Base-by-base conservation (phyloP, 306 rosid genomes). In the Cucurbita maxima region DNA sequence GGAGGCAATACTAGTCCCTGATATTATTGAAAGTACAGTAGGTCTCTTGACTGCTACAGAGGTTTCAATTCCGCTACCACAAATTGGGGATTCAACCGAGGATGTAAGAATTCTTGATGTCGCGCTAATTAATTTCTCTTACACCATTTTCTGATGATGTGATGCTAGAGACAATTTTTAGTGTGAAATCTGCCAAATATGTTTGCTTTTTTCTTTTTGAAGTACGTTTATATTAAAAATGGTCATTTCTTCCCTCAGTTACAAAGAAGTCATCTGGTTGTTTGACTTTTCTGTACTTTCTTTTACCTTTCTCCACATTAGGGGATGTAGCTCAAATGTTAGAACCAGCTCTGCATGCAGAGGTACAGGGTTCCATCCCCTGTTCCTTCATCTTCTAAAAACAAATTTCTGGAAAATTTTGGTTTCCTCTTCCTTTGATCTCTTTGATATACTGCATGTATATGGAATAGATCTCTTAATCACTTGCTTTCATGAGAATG, bases 21-120 rank as follows among this genome's bases (percentile, higher is more conserved):
- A 93, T 79, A 87, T 90, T 75, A 86, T 86, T 63, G 97, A 90
- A 83, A 90, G 95, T 90, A 87, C 90, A 7, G 90, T 85, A 37
- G 97, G 89, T 76, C 76, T 84, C 55, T 76, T 86, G 84, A 79
- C 96, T 79, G 86, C 88, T 76, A 81, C 90, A 58, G 89, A 87
- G 71, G 90, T 80, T 74, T 83, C 90, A 67, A 55, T 86, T 58
- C 90, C 84, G 74, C 86, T 77, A 9, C 85, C 94, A 59, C 88
- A 86, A 52, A 83, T 73, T 53, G 85, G 88, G n/a, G 94, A 87
- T 79, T 86, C 90, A 13, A 82, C 78, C 72, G 97, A 90, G 78
- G 78, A 81, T 83, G 98, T 93, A 82, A 86, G 98, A 80, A 58
- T 64, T 76, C 79, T 69, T 61, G 59, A 77, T 44, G 30, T 58